These are phyloP conservation scores for Halophytophthora batemanensis DNA, from an alignment of 352 stramenopile genomes.

Conservation along the genomic window DNA sequence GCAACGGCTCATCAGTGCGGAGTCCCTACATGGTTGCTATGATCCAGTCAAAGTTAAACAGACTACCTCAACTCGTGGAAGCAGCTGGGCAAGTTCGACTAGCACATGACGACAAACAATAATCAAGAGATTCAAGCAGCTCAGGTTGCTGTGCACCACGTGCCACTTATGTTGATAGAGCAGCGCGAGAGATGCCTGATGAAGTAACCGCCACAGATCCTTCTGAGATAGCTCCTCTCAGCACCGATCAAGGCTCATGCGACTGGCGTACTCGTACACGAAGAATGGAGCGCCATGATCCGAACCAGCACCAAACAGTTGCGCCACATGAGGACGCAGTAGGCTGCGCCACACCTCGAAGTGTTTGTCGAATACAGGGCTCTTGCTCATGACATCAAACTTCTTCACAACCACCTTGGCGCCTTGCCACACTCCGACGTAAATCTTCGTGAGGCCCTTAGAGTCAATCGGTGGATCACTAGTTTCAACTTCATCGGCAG, in stretches of 20 bases:
- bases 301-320: slow-evolving; percentile 22
- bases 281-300: slow-evolving; percentile 24
- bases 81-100: too few species aligned
- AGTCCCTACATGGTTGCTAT: too few species aligned
- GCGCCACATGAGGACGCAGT: slow-evolving; percentile 24
- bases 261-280: slow-evolving; percentile 25
- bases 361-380: slow-evolving; percentile 28
- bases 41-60: too few species aligned
- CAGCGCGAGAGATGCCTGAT: slow-evolving; percentile 13
- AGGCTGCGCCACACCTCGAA: slow-evolving; percentile 18
- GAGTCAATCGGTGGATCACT: too few species aligned
- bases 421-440: slow-evolving; percentile 21
- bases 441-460: slow-evolving; percentile 11
- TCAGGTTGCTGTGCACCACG: slow-evolving; percentile 35
- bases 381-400: slow-evolving; percentile 15
- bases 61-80: too few species aligned
- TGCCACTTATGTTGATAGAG: slow-evolving; percentile 26
- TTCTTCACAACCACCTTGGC: slow-evolving; percentile 24
- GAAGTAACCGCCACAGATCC: slow-evolving; percentile 8
- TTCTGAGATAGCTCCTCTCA: slow-evolving; percentile 11
- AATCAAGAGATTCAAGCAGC: slow-evolving; percentile 36
- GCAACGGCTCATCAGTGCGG: too few species aligned
- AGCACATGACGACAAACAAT: too few species aligned
- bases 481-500: slow-evolving; percentile 2
- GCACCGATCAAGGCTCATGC: slow-evolving; percentile 18